These are phyloP conservation scores for Agrocybe pediades DNA, from an alignment of 768 basidiomycete genomes.

Conservation along the genomic window DNA sequence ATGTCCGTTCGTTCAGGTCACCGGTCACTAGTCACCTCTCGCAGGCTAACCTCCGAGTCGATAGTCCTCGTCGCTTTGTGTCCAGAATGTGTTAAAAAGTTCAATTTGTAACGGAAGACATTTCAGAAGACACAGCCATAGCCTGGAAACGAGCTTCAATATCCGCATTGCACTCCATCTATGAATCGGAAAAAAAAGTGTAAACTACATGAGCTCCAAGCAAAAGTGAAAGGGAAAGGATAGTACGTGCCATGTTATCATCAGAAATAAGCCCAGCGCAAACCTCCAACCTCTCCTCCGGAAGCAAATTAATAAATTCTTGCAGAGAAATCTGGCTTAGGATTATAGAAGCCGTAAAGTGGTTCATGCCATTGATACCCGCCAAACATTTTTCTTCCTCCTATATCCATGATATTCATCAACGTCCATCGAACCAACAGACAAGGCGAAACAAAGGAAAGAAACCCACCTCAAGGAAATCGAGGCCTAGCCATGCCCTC, in stretches of 20 bases:
- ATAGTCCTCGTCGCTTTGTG: neutral
- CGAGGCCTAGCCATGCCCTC: conserved; percentile 63
- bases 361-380: conserved; percentile 62
- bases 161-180: conserved; percentile 22
- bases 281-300: conserved; percentile 46
- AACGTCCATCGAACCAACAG: neutral
- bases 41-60: too few species aligned
- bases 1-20: too few species aligned
- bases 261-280: conserved; percentile 51
- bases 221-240: neutral
- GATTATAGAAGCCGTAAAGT: conserved; percentile 67
- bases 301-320: conserved; percentile 52
- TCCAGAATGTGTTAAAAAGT: neutral
- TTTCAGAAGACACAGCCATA: conserved; percentile 11
- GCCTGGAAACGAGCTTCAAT: conserved; percentile 16
- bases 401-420: conserved; percentile 42
- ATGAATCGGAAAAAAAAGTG: neutral
- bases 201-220: neutral
- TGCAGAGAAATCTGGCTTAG: conserved; percentile 55
- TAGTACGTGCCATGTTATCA: conserved; percentile 51
- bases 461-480: conserved; percentile 49
- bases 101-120: neutral
- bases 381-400: conserved; percentile 59
- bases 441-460: neutral
- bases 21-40: too few species aligned